Percentiles rank a stretch among this genome's conserved stretches.
phyloP scores from a whole-genome alignment of 768 basidiomycete species.

The Lactifluus rugatus region DNA sequence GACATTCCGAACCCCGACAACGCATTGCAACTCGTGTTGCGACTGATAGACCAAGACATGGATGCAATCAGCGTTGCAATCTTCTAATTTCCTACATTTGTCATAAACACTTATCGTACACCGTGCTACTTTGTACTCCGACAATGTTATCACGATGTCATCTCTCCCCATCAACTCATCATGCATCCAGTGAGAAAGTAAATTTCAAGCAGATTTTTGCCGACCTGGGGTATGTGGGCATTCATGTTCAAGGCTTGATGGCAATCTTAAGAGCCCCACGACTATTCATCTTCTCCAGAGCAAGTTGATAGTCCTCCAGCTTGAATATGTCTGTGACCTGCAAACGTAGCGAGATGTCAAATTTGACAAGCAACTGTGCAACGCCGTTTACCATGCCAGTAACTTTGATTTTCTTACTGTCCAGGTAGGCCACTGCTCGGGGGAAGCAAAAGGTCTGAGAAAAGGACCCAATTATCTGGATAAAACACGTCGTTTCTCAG shows the following conservation, averaged over 20 bases:
- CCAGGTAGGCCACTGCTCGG: conserved; percentile 80
- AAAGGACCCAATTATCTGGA: conserved; percentile 82
- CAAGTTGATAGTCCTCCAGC: conserved; percentile 51
- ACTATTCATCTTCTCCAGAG: conserved; percentile 56
- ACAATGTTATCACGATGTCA: not conserved
- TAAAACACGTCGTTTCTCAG: not conserved
- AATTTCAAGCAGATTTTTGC: not conserved
- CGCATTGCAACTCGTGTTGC: no score
- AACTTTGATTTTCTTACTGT: conserved; percentile 72
- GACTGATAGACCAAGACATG: no score
- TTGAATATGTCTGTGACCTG: conserved; percentile 50
- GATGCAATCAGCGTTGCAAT: no score
- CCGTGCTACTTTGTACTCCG: not conserved
- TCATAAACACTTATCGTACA: not conserved
- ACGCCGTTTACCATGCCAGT: conserved; percentile 58
- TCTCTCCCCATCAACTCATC: not conserved
- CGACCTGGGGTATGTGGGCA: not conserved
- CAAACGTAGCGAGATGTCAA: not conserved
- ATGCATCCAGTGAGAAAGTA: not conserved
- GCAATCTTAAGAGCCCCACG: conserved; percentile 44
- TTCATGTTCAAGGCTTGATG: conserved; percentile 33
- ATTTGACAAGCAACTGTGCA: not conserved
- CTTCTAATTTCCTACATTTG: no score
- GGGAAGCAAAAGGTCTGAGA: conserved; percentile 88
- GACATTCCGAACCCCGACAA: no score